phyloP scores from a whole-genome alignment of 2,329 filamentous ascomycete species.

The Leptoxyphium fumago region DNA sequence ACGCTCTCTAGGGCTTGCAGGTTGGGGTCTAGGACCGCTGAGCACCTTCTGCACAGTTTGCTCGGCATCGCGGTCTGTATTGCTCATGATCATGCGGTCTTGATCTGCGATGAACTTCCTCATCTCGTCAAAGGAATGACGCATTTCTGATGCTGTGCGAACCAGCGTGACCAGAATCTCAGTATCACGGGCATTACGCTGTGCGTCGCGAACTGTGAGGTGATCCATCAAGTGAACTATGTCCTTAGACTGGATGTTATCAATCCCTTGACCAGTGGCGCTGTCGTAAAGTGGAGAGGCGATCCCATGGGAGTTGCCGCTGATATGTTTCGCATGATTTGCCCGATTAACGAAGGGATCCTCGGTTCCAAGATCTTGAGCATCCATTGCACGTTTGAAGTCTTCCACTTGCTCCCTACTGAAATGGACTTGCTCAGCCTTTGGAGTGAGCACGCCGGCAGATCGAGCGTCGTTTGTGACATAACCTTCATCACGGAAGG shows the following conservation, averaged over 20 bases:
- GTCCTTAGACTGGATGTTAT: constrained; percentile 88
- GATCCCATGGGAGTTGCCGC: constrained; percentile 86
- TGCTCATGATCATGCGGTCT: constrained; percentile 74
- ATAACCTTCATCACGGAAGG: constrained; percentile 75
- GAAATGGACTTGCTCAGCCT: constrained; percentile 22
- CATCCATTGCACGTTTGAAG: constrained; percentile 36
- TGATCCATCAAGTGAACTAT: constrained; percentile 98
- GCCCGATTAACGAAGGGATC: constrained; percentile 52
- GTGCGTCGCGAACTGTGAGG: constrained; percentile 89
- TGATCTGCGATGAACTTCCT: constrained; percentile 84
- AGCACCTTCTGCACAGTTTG: constrained; percentile 69
- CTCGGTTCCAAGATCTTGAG: constrained; percentile 21
- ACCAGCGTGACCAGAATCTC: constrained; percentile 93
- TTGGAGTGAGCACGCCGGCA: constrained; percentile 32
- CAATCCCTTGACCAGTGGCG: constrained; percentile 72
- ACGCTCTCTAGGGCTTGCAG: constrained; percentile 49
- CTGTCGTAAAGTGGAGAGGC: constrained; percentile 80
- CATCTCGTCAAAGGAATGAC: constrained; percentile 88
- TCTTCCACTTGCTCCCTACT: constrained; percentile 44
- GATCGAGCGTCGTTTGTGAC: constrained; percentile 49
- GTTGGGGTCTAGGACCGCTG: constrained; percentile 73
- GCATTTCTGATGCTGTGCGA: constrained; percentile 89
- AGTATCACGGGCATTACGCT: constrained; percentile 88
- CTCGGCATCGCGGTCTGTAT: constrained; percentile 78
- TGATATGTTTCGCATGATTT: constrained; percentile 52